Evolutionary conservation across 108 stramenopile species (phyloP), one percentile per base, ranked within the genome.

Genomic region (Skeletonema grethae): DNA sequence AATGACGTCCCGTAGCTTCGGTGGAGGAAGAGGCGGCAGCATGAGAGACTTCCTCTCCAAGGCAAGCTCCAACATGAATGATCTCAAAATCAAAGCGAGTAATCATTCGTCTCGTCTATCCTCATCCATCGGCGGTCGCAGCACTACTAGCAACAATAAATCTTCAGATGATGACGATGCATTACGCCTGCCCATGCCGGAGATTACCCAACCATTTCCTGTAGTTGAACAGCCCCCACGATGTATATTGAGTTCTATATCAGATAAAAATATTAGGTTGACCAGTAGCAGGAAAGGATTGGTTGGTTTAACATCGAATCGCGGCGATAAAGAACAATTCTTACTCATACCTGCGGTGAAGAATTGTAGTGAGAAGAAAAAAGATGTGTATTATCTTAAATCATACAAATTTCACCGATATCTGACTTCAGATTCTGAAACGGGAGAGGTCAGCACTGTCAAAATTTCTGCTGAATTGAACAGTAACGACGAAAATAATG

Each of bases 371-470:
- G 36, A 61, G 7, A 61, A 69, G 16, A 10, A 18, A 28, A 69
- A 62, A n/a, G 59, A 62, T 16, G 20, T 69, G 11, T 69, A 62
- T 58, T 62, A 62, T 36, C 59, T 69, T 20, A 69, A 69, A 69
- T 69, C 68, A 28, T 62, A 61, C 68, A 69, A 61, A 13, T 69
- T 69, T 18, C 36, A 62, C n/a, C 57, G 68, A 38, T 69, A 69
- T 62, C 58, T 69, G 28, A 61, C 59, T 2, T 61, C 68, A 3
- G n/a, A 29, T 16, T 18, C 59, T 24, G 15, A 15, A 4, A 30
- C 59, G 24, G 68, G 68, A 13, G 25, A 61, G 31, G 36, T 69
- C 25, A 69, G 61, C 29, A 69, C 68, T n/a, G 61, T 62, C 28
- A 61, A 69, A 20, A 62, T 69, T 34, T 4, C 68, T 13, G 20